Base-by-base conservation (phyloP, 1,139 yeast genomes). In the Meyerozyma sp. region DNA sequence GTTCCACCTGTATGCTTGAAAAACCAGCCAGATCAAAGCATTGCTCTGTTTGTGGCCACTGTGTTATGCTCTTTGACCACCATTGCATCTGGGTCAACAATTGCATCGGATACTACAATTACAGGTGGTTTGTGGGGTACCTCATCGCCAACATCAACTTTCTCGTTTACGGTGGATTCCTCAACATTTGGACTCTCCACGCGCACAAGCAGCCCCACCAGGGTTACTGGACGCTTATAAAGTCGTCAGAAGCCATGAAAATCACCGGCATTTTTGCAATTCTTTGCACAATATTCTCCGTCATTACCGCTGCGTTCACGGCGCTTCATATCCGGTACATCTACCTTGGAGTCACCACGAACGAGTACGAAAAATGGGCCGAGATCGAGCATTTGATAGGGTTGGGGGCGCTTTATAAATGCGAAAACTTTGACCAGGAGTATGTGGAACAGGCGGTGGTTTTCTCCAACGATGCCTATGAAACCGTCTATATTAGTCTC, bases 51-150 rank as follows among this genome's bases (percentile, higher is more conserved):
- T 93, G 98, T 61, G 71, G 74, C 41, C 54, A 62, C 23, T 93
- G 98, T 59, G 70, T 84, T 4, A 66, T 82, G 30, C 58, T 84
- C 48, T 81, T 76, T 53, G 98, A 93, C 59, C 98, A 93, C 59
- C 98, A 93, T 63, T 93, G 98, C 58, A 64, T 89, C n/a, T 93
- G 97, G 96, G 66, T 91, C 46, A 91, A 91, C 64, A 90, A 87
- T 57, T 93, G 98, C 62, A 77, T 93, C 28, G 98, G 97, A 0
- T 75, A 75, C 54, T 72, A 78, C 42, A 93, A 93, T 57, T 86
- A 81, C 62, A 68, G 77, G 39, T 87, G 82, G 75, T 93, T 93
- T 57, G 54, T 86, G 42, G 49, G 65, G 8, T 91, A 84, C 55
- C 63, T 93, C 39, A 32, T 73, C 1, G 66, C 81, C 30, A 84